phyloP scores from a whole-genome alignment of 495 filamentous ascomycete species.

The Glonium stellatum region DNA sequence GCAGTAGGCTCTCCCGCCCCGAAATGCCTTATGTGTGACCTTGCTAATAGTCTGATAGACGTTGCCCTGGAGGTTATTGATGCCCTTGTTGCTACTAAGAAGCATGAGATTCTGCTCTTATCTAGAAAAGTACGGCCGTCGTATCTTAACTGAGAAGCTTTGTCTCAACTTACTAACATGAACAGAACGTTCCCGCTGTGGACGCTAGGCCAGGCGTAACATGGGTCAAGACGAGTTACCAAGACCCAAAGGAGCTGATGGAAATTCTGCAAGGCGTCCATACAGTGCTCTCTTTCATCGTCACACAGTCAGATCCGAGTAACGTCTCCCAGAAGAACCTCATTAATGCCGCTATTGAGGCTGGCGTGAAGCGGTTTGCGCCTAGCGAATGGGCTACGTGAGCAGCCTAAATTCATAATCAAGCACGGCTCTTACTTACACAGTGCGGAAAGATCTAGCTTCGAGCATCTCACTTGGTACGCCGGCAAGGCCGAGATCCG shows the following conservation, averaged over 20 bases:
- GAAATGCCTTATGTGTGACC: no score
- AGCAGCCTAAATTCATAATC: neutral
- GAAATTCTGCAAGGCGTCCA: constrained; percentile 1
- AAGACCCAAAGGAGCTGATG: neutral
- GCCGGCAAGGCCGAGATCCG: constrained; percentile 43
- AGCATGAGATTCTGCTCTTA: constrained; percentile 48
- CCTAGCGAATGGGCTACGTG: constrained; percentile 30
- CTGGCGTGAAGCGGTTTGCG: constrained; percentile 37
- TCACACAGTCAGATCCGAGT: constrained; percentile 10
- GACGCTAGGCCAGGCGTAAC: constrained; percentile 1
- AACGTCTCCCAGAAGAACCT: constrained; percentile 29
- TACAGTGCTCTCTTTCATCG: constrained; percentile 7
- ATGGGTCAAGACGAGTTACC: constrained; percentile 14
- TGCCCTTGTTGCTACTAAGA: constrained; percentile 42
- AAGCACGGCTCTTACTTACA: neutral
- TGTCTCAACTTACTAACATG: constrained; percentile 4
- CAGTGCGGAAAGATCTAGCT: constrained; percentile 16
- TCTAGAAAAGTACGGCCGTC: constrained; percentile 37
- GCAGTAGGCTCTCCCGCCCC: constrained; percentile 36
- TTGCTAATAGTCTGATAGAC: constrained; percentile 35
- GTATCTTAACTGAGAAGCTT: neutral
- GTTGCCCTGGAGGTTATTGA: constrained; percentile 51
- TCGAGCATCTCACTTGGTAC: constrained; percentile 44
- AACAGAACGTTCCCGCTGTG: constrained; percentile 25
- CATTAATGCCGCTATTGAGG: constrained; percentile 33